A percentile compares a stretch with the other conserved stretches of the same genome.
Evolutionary conservation across 768 basidiomycete species (phyloP).

Genomic region (Wakefieldia striispora): DNA sequence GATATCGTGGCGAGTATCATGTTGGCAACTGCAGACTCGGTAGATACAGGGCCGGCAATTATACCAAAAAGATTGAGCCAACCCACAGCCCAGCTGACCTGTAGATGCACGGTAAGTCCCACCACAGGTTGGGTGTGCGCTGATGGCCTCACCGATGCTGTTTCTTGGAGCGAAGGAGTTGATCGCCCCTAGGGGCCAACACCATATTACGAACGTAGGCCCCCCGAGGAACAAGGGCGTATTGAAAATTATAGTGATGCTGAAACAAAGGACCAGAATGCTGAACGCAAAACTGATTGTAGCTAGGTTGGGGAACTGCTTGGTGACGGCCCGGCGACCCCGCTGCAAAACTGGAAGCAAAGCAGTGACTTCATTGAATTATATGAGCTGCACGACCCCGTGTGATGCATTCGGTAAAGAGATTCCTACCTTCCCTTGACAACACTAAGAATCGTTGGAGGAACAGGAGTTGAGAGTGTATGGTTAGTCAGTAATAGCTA

Average conservation of each 20-base stretch:
- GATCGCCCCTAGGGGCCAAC: constrained; percentile 31
- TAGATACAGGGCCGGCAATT: constrained; percentile 30
- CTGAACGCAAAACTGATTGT: constrained; percentile 34
- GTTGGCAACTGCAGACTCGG: constrained; percentile 36
- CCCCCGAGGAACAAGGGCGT: constrained; percentile 37
- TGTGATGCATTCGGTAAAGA: too few species aligned
- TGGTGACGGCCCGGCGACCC: too few species aligned
- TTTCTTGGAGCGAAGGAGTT: constrained; percentile 29
- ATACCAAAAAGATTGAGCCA: constrained; percentile 35
- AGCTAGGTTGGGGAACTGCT: constrained; percentile 37
- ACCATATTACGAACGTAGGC: constrained; percentile 38
- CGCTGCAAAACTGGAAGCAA: too few species aligned
- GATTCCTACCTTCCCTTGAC: too few species aligned
- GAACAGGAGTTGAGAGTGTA: too few species aligned
- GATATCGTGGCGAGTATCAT: constrained; percentile 33
- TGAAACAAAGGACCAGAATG: constrained; percentile 37
- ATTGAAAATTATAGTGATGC: constrained; percentile 37
- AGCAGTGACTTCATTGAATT: too few species aligned
- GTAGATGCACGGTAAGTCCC: constrained; percentile 59
- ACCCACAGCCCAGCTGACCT: constrained; percentile 30
- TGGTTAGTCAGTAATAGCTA: too few species aligned
- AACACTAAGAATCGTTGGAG: too few species aligned
- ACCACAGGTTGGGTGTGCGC: constrained; percentile 33
- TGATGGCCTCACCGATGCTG: constrained; percentile 32
- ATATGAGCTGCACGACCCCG: too few species aligned